These are phyloP conservation scores for Adiantum capillusveneris DNA, from an alignment of 75 land plant species.

Conservation along the genomic window DNA sequence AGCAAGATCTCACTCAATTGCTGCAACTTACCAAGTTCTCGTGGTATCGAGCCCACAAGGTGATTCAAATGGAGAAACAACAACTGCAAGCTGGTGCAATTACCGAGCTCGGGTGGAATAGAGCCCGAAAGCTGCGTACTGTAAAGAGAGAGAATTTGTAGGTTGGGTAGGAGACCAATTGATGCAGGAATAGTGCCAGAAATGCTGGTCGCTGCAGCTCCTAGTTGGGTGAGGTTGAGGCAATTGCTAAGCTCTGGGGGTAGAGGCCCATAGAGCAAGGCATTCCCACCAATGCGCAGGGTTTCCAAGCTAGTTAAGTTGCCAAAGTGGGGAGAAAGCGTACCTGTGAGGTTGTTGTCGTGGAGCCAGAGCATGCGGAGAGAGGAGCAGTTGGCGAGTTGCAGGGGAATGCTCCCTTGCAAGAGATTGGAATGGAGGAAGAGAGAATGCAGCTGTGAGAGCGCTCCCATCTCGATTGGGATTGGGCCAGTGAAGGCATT, in stretches of 20 bases:
- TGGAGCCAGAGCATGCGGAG: slow-evolving; percentile 41
- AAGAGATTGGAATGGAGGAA: slow-evolving; percentile 52
- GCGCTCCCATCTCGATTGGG: slow-evolving; percentile 38
- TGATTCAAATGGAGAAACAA: slow-evolving; percentile 58
- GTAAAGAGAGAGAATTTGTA: slow-evolving; percentile 66
- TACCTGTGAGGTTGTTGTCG: slow-evolving; percentile 72
- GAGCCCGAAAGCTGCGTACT: slow-evolving; percentile 55
- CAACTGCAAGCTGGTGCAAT: slow-evolving; percentile 38
- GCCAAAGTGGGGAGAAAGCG: slow-evolving; percentile 49
- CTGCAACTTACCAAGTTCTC: slow-evolving; percentile 27
- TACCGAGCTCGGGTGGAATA: slow-evolving; percentile 63
- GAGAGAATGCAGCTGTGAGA: slow-evolving; percentile 38
- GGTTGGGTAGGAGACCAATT: slow-evolving; percentile 33
- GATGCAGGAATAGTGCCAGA: slow-evolving; percentile 1
- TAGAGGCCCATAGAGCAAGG: slow-evolving; percentile 50
- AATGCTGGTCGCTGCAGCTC: neutral
- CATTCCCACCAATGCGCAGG: slow-evolving; percentile 73
- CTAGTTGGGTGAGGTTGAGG: slow-evolving; percentile 30
- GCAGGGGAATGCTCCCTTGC: slow-evolving; percentile 52
- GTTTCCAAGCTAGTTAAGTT: slow-evolving; percentile 31
- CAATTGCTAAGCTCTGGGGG: slow-evolving; percentile 74
- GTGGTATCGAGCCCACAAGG: slow-evolving; percentile 62
- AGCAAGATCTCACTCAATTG: slow-evolving; percentile 38
- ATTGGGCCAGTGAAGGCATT: slow-evolving; percentile 51
- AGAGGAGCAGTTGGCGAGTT: slow-evolving; percentile 38